Percentiles rank a stretch among this genome's conserved stretches.
These are phyloP conservation scores for Ensete glaucum DNA, from an alignment of 176 grass and related monocot genomes.

Conservation along the genomic window DNA sequence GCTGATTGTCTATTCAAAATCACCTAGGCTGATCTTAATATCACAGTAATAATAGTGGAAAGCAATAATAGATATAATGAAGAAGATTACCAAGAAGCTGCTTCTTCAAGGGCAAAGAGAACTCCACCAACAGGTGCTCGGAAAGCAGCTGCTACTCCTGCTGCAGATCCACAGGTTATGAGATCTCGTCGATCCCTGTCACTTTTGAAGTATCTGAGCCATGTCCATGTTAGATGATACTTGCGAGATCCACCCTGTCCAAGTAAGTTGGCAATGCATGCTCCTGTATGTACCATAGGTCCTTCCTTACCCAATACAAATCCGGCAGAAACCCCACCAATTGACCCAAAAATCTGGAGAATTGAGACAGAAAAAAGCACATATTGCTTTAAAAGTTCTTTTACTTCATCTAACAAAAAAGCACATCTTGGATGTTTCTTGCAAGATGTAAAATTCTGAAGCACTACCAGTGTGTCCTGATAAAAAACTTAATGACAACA, in stretches of 20 bases:
- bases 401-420: not conserved
- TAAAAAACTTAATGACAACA: not conserved
- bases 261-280: slow-evolving; percentile 86
- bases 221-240: slow-evolving; percentile 84
- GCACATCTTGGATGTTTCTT: not conserved
- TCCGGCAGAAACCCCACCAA: slow-evolving; percentile 88
- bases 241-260: slow-evolving; percentile 91
- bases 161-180: slow-evolving; percentile 85
- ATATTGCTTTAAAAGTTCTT: not conserved
- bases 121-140: slow-evolving; percentile 91
- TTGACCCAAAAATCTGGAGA: slow-evolving; percentile 78
- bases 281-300: slow-evolving; percentile 94
- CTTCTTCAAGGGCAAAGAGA: slow-evolving; percentile 95
- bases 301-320: slow-evolving; percentile 94
- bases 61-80: not conserved
- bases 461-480: not conserved
- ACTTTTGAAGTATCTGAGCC: slow-evolving; percentile 87
- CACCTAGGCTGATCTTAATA: not conserved
- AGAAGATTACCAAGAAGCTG: slow-evolving; percentile 74
- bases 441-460: not conserved
- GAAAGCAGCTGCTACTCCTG: slow-evolving; percentile 92
- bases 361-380: not conserved
- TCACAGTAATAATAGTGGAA: not conserved
- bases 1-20: too few species aligned
- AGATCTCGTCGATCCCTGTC: slow-evolving; percentile 83